Base-by-base conservation (phyloP, 805 yeast species). In the Saturnispora serradocipensis region DNA sequence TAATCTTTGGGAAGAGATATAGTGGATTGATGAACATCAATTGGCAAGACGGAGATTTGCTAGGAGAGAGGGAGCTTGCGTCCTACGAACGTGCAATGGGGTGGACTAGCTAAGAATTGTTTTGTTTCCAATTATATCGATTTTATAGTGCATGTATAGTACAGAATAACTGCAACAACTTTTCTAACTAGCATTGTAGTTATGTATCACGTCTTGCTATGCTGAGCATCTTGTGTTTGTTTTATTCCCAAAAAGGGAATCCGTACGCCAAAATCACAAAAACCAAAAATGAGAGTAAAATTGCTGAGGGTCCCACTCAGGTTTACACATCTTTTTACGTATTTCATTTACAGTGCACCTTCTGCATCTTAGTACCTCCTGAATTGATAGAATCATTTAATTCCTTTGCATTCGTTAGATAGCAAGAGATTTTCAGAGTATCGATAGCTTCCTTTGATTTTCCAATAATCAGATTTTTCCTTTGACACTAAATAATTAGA, bases 11-110 rank as follows among this genome's bases (percentile, higher is more conserved):
- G 5, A 57, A 54, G 25, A 53, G 49, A 20, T 62, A 61, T 51
- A 54, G 53, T 35, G 53, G 54, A n/a, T 52, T 56, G 10, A 53
- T 64, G 48, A 62, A 64, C 43, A 53, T 63, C n/a, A 51, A 51
- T 7, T 65, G 67, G 64, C 56, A 54, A 20, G 59, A 56, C 5
- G 35, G 30, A 1, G 68, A 65, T 46, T 32, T 43, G n/a, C 49
- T 65, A 16, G 54, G 54, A n/a, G 53, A 51, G 20, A 42, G 46
- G 4, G 69, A 66, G 46, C 48, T 57, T 13, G 66, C 63, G 5
- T 59, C 59, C 15, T 66, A 61, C 46, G 61, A 61, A 46, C 50
- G 59, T 3, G 54, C 56, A 32, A 66, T 62, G 68, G 68, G 67
- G 2, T 65, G 49, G 50, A 22, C n/a, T 38, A 38, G 24, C 22